Evolutionary conservation across 306 rosid species (phyloP), one percentile per base, ranked within the genome.

Genomic region (barrel medic (Medicago truncatula)): DNA sequence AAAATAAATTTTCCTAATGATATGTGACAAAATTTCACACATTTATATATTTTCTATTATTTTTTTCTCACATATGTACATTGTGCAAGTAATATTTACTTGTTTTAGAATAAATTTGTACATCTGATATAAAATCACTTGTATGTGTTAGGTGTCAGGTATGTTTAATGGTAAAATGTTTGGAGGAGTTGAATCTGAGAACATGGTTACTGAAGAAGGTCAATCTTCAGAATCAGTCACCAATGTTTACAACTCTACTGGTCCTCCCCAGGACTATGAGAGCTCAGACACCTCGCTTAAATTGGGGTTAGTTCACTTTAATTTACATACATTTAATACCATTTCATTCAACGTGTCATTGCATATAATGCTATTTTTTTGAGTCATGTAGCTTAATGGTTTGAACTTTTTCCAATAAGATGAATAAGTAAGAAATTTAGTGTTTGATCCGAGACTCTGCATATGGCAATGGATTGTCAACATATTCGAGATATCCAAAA

Each of bases 191-290:
- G 92, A 90, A 44, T 88, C 84, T 1, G 95, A 87, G 71, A 75
- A 63, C 54, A 1, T 83, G 11, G 49, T 78, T 16, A 61, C 13
- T 5, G 96, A 90, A 76, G 97, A 92, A 75, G 97, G 97, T n/a
- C 97, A 88, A 50, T 95, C 99, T 15, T 95, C 97, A 2, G 97
- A 89, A 74, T 92, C 97, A 1, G 80, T 89, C 46, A 90, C 99
- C 3, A 83, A 88, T 41, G 75, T 72, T 52, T 87, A 83, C 83
- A 89, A 84, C 84, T 90, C 96, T 57, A 68, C 69, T 47, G 83
- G 87, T 54, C 87, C 93, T 56, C 88, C 96, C 1, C 91, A 83
- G 17, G 97, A 92, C 62, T 68, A 77, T 71, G 97, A 95, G 28
- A 88, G 87, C 74, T 95, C 97, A 5, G 97, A 92, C 68, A 95